Conservation (phyloP, 1,284 basidiomycete species). For the Microstroma glucosiphilum region DNA sequence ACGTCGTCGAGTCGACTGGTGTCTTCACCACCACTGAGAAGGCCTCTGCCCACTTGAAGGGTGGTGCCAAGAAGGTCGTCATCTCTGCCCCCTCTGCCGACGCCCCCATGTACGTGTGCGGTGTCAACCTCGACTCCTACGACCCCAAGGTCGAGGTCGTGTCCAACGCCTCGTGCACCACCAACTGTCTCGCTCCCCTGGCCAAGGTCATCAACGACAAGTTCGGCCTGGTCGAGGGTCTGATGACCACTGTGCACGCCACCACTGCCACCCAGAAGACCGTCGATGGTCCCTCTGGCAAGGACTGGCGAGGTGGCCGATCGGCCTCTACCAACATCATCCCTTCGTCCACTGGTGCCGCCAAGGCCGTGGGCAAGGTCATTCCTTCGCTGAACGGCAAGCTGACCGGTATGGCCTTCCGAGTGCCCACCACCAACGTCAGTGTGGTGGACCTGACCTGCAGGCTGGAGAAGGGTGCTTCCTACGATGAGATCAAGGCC, state of each 20-base stretch:
- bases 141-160: slow-evolving; percentile 82
- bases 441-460: slow-evolving; percentile 97
- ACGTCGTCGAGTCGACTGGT: slow-evolving; percentile 97
- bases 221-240: slow-evolving; percentile 55
- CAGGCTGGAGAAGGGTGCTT: slow-evolving; percentile 72
- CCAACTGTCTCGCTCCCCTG: slow-evolving; percentile 89
- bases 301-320: slow-evolving; percentile 77
- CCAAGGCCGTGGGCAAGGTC: slow-evolving; percentile 97
- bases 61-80: slow-evolving; percentile 99
- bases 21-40: slow-evolving; percentile 92
- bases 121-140: slow-evolving; percentile 94
- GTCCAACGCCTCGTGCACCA: slow-evolving; percentile 99
- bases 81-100: slow-evolving; percentile 98
- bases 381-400: slow-evolving; percentile 96
- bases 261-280: slow-evolving; percentile 91
- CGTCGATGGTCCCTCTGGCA: slow-evolving; percentile 73
- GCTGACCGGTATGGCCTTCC: slow-evolving; percentile 89
- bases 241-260: slow-evolving; percentile 97
- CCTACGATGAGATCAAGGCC: slow-evolving; percentile 87
- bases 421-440: slow-evolving; percentile 92
- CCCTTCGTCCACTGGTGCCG: slow-evolving; percentile 96
- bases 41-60: slow-evolving; percentile 89
- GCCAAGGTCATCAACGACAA: slow-evolving; percentile 97
- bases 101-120: slow-evolving; percentile 77
- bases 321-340: slow-evolving; percentile 98